Base-by-base conservation (phyloP, 805 yeast species). In the Candida ortonii region DNA sequence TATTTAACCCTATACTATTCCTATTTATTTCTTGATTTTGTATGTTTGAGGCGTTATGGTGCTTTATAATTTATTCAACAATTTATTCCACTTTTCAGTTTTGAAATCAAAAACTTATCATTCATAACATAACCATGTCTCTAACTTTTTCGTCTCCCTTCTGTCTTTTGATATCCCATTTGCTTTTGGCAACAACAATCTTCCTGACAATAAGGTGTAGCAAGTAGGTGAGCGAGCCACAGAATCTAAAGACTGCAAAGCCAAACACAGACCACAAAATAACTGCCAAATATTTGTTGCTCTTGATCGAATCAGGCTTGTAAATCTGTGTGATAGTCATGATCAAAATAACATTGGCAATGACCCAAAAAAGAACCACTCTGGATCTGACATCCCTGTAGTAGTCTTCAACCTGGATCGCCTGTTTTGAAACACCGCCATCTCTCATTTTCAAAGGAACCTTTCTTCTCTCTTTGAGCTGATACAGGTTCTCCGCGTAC, bases 301-400 rank as follows among this genome's bases (percentile, higher is more conserved):
- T 68, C 28, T 68, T 65, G 16, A 80, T 73, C 25, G 83, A 73
- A 33, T 78, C 80, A 3, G 89, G 74, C 6, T 71, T 65, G 52
- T 80, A 89, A 13, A 88, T 81, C 60, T 90, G 95, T 11, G 89
- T 75, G 61, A 93, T 81, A 6, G 93, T 77, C 89, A 90, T 82
- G 28, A 87, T 80, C 48, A 93, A 68, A 16, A 89, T 64, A 52
- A 87, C 64, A 57, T 93, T 93, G 17, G 84, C 68, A 30, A 89
- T 69, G 71, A 93, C 74, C 98, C 98, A 93, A n/a, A 78, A 64
- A 52, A 93, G 73, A n/a, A 93, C 98, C 33, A 93, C 96, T 47
- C 93, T 74, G 1, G 98, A 86, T 65, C 99, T 79, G 15, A 93
- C 83, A 56, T 90, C 95, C 55, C 96, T 78, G 55, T 93, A 95